These are phyloP conservation scores for Yamadazyma sp. DNA, from an alignment of 1,139 yeast genomes.

Conservation along the genomic window DNA sequence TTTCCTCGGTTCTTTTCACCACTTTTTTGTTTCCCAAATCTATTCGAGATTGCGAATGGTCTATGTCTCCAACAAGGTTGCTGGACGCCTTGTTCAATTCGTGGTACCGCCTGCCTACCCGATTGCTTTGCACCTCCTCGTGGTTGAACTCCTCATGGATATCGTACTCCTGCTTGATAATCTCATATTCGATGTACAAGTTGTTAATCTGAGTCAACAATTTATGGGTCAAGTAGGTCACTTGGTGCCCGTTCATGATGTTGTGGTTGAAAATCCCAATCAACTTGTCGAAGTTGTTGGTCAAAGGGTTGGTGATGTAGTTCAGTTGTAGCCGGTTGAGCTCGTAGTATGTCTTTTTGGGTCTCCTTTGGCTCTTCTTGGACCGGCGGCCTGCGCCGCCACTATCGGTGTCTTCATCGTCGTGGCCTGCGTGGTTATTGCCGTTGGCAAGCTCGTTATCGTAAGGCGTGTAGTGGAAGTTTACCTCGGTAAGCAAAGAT, in stretches of 20 bases:
- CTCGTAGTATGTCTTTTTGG: constrained; percentile 52
- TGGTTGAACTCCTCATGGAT: constrained; percentile 24
- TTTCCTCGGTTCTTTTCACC: constrained; percentile 34
- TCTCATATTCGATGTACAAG: constrained; percentile 26
- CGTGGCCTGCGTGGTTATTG: constrained; percentile 5
- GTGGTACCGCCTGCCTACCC: constrained; percentile 32
- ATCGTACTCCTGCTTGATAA: constrained; percentile 29
- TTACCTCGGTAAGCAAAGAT: constrained; percentile 76
- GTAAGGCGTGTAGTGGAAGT: constrained; percentile 57
- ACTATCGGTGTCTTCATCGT: constrained; percentile 11
- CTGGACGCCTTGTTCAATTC: constrained; percentile 30
- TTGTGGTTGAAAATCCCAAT: constrained; percentile 56
- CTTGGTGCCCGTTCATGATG: constrained; percentile 19
- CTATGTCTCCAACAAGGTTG: constrained; percentile 33
- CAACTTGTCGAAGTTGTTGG: constrained; percentile 53
- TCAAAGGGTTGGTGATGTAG: constrained; percentile 65
- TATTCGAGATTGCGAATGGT: constrained; percentile 39
- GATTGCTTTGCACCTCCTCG: constrained; percentile 21
- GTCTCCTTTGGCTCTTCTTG: constrained; percentile 10
- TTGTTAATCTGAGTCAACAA: constrained; percentile 37
- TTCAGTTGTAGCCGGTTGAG: constrained; percentile 67
- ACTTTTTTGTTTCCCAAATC: constrained; percentile 42
- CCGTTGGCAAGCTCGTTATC: constrained; percentile 32
- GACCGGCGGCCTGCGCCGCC: constrained; percentile 1
- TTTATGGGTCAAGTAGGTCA: constrained; percentile 33